Conservation (phyloP, 306 rosid genomes). For the Castanea sativa region DNA sequence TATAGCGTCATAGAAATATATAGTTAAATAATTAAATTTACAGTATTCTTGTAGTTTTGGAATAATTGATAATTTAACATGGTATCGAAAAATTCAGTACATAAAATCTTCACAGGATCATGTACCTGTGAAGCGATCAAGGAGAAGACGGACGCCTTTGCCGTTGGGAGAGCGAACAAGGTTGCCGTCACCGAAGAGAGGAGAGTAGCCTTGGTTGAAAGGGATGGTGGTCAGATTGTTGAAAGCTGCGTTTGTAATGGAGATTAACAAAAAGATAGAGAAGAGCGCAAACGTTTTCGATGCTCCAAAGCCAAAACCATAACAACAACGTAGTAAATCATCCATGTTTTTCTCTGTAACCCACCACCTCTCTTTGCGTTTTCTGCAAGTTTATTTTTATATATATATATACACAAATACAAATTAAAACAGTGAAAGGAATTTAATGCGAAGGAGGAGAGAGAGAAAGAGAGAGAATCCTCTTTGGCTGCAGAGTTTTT, state of each 20-base stretch:
- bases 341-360: conserved; percentile 35
- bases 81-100: accelerated
- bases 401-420: not conserved
- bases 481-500: conserved; percentile 10
- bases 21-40: accelerated
- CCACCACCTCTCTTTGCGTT: conserved; percentile 29
- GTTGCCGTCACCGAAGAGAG: conserved; percentile 75
- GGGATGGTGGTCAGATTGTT: conserved; percentile 57
- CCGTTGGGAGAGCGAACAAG: conserved; percentile 82
- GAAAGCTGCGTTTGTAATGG: conserved; percentile 43
- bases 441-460: conserved; percentile 2
- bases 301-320: conserved; percentile 13
- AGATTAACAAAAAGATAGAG: conserved; percentile 10
- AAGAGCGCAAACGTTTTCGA: conserved; percentile 6
- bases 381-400: conserved; percentile 29
- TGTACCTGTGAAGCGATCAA: conserved; percentile 80
- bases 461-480: not conserved
- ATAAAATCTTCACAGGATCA: accelerated
- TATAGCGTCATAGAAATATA: too few relatives aligned
- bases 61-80: accelerated
- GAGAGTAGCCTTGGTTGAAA: conserved; percentile 62
- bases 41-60: accelerated
- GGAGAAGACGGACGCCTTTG: conserved; percentile 74
- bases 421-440: conserved; percentile 2
- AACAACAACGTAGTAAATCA: conserved; percentile 9